Evolutionary conservation across 164 flowering plant species (phyloP).

Genomic region (Magnolia sinica): DNA sequence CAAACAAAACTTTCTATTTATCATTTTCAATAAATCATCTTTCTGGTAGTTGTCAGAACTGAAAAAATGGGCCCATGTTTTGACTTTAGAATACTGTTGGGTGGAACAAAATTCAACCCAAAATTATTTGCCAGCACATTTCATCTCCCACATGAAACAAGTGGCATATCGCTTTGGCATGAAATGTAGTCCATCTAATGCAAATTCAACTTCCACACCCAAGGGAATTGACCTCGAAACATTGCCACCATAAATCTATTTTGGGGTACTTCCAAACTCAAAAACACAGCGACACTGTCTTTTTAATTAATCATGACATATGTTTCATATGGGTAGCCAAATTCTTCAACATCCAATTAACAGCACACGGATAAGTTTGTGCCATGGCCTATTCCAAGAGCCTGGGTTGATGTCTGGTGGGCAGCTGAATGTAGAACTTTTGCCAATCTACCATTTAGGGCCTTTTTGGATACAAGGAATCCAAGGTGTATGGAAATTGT

Average conservation of each 20-base stretch:
- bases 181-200: background rate
- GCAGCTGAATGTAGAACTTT: too few species aligned
- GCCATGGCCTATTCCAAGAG: too few species aligned
- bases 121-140: background rate
- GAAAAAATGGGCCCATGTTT: background rate
- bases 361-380: too few species aligned
- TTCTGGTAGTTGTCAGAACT: background rate
- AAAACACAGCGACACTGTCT: background rate
- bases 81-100: background rate
- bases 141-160: background rate
- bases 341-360: background rate
- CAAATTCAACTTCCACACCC: background rate
- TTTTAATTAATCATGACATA: background rate
- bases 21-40: background rate
- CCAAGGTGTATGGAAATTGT: too few species aligned
- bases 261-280: background rate
- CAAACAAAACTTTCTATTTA: background rate
- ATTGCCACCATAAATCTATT: background rate
- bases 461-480: too few species aligned
- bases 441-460: too few species aligned
- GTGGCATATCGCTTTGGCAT: background rate
- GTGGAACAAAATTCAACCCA: background rate
- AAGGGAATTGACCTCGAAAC: background rate
- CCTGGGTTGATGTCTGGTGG: too few species aligned
- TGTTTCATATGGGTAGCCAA: background rate